Evolutionary conservation across 1,139 yeast genomes (phyloP), one percentile per base, ranked within the genome.

Genomic region (Suhomyces ambrosiae): DNA sequence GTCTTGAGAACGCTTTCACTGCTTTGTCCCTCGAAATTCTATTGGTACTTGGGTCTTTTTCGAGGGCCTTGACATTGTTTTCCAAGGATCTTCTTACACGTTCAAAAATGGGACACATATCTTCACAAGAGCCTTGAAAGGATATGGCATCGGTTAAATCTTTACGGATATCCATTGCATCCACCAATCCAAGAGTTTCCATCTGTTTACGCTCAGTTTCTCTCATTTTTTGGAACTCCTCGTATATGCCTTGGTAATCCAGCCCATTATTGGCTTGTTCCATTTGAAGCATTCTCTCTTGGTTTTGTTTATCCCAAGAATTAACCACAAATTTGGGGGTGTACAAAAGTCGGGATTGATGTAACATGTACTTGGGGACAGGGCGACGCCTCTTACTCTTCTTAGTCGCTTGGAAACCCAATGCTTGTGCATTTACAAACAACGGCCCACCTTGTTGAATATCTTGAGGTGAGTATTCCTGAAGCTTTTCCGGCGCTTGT

Each of bases 101-200:
- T 62, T 94, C 98, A 62, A 84, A 92, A 0, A 80, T 78, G 0
- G 99, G 97, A 61, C 98, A 92, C 97, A 90, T 92, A 46, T 88
- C 96, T 30, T 70, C 60, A 62, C 98, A 94, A 0, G 95, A 78
- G 3, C 99, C 99, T 43, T 79, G 79, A 54, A 94, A 94, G 1
- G 75, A 61, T 35, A 90, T 88, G 2, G 98, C 98, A 48, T 90
- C 96, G 43, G 79, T 82, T 22, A 94, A 69, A 42, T 84, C 82
- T 57, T 90, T 89, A 30, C 89, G 79, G 1, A 79, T 80, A 48
- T 88, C 89, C 48, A 89, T 96, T 27, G 83, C 86, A 60, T 94
- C 98, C 3, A 94, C 97, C 9, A 89, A 66, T 0, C 96, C 95
- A 37, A 80, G 65, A 1, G 67, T 61, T 53, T 90, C 97, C 96